Base-by-base conservation (phyloP, 2,329 filamentous ascomycete genomes). In the Botrytis porri region DNA sequence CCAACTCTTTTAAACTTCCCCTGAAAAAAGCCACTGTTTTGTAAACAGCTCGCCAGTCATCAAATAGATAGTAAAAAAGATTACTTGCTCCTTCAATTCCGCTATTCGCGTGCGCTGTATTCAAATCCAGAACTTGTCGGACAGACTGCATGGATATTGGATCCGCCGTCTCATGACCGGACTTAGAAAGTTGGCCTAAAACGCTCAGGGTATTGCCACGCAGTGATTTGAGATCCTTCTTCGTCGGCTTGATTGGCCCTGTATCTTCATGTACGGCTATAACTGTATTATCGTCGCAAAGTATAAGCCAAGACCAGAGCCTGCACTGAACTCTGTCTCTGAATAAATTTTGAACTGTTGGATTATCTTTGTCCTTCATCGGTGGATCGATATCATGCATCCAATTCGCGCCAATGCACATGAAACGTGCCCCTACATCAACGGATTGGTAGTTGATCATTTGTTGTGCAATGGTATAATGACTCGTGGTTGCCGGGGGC, bases 371-470 rank as follows among this genome's bases (percentile, higher is more conserved):
- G 77, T 74, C 45, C 80, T 64, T 41, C 10, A 32, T 73, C 72
- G 77, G 9, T 77, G 80, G 76, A 61, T 82, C 81, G 39, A 82
- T 82, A 74, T 77, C 83, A 77, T 83, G 88, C 74, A 88, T 85
- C 82, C 85, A 92, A 80, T 93, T 93, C 78, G 90, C 93, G 39
- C 92, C 92, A 60, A 93, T 83, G 77, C 90, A 93, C 1, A 93
- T 84, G 77, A 89, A 93, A 80, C 85, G 86, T 25, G 85, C 82
- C 0, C 91, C 92, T 80, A 90, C 88, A 77, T 94, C 92, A 22
- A 93, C 87, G 0, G 91, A 91, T 22, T 89, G 90, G 80, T 92
- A 94, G 80, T 93, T 92, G 84, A 91, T 91, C n/a, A 93, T 90
- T 71, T 90, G 87, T 75, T 92, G 86, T 9, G 91, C 87, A 60